A percentile compares a stretch with the other conserved stretches of the same genome.
These are phyloP conservation scores for Nasturtium officinale DNA, from an alignment of 345 rosid species.

Conservation along the genomic window DNA sequence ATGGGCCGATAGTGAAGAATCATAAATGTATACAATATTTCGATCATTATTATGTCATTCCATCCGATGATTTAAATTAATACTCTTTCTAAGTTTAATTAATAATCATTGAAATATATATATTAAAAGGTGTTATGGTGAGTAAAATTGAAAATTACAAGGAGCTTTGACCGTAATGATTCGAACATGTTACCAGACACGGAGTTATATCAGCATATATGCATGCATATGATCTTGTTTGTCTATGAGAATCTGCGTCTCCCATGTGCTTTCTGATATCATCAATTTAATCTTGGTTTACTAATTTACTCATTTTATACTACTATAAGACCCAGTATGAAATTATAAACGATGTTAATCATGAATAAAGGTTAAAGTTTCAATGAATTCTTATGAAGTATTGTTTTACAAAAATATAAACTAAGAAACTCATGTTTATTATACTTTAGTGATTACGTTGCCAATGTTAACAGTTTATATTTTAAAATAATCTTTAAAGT, in stretches of 20 bases:
- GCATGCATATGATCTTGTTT: constrained; percentile 42
- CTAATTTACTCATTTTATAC: not conserved
- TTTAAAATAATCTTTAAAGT: too few species aligned
- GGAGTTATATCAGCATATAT: constrained; percentile 35
- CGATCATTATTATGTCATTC: not conserved
- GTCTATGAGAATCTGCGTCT: constrained; percentile 30
- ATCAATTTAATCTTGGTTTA: constrained; percentile 20
- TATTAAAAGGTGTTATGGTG: not conserved
- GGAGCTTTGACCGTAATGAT: constrained; percentile 42
- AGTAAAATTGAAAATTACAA: constrained; percentile 7
- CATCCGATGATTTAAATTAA: not conserved
- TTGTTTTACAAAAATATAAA: too few species aligned
- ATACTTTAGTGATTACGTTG: not conserved
- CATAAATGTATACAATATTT: not conserved
- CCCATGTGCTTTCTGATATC: constrained; percentile 37
- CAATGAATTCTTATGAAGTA: not conserved
- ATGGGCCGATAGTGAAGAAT: not conserved
- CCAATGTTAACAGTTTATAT: not conserved
- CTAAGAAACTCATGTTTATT: not conserved
- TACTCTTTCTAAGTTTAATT: not conserved
- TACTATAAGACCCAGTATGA: not conserved
- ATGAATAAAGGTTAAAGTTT: not conserved
- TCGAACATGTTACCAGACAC: constrained; percentile 34
- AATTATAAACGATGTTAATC: not conserved
- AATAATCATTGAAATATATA: not conserved